These are phyloP conservation scores for Leonotis leonurus DNA, from an alignment of 257 asterid genomes.

Conservation along the genomic window DNA sequence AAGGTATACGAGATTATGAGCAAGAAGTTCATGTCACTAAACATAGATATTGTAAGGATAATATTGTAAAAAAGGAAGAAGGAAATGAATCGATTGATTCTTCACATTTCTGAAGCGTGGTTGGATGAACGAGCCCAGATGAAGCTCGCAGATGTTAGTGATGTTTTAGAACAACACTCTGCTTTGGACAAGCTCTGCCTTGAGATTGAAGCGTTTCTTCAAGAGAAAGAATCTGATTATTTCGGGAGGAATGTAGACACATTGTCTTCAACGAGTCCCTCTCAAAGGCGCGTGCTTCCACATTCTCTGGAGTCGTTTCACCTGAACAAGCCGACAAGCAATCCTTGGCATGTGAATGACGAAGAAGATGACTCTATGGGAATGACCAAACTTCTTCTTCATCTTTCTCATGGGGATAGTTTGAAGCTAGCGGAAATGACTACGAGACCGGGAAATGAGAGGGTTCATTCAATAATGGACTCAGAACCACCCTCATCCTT, in stretches of 20 bases:
- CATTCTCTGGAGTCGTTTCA: slow-evolving; percentile 44
- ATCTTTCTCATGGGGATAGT: slow-evolving; percentile 18
- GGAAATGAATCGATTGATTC: slow-evolving; percentile 45
- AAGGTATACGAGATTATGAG: slow-evolving; percentile 62
- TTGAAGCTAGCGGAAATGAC: slow-evolving; percentile 17
- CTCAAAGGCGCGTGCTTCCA: slow-evolving; percentile 16
- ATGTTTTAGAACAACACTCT: slow-evolving; percentile 40
- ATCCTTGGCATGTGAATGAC: slow-evolving; percentile 46
- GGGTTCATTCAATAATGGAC: slow-evolving; percentile 19
- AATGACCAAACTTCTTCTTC: slow-evolving; percentile 15
- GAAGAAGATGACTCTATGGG: slow-evolving; percentile 39
- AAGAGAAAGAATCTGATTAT: slow-evolving; percentile 30
- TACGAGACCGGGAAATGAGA: slow-evolving; percentile 18
- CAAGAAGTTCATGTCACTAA: slow-evolving; percentile 42
- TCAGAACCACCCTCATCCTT: slow-evolving; percentile 11
- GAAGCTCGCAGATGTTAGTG: slow-evolving; percentile 37
- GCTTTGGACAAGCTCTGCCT: slow-evolving; percentile 50
- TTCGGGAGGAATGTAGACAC: slow-evolving; percentile 12
- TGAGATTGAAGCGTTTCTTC: slow-evolving; percentile 69
- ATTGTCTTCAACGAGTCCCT: slow-evolving; percentile 12
- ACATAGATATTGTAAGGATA: slow-evolving; percentile 36
- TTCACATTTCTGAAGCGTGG: slow-evolving; percentile 95
- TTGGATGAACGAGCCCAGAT: slow-evolving; percentile 72
- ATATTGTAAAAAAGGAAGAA: slow-evolving; percentile 15
- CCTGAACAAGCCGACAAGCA: slow-evolving; percentile 49